phyloP scores from a whole-genome alignment of 2,329 filamentous ascomycete genomes.

The Diplocarpon mali region DNA sequence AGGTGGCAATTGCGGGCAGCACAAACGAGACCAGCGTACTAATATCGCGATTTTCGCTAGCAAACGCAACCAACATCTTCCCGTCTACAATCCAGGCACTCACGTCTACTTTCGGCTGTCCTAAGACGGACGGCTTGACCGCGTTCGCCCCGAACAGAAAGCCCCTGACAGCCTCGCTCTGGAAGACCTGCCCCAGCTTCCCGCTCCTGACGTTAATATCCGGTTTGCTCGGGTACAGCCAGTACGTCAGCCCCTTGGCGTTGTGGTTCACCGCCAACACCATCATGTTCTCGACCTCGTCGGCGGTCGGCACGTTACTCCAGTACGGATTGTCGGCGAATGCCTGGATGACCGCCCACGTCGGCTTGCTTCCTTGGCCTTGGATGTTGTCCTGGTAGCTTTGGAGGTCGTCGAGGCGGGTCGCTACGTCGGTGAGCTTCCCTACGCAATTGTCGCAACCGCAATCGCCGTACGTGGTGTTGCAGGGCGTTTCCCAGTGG shows the following conservation, averaged over 20 bases:
- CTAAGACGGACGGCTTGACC: conserved; percentile 11
- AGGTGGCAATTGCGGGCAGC: conserved; percentile 10
- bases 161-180: conserved; percentile 23
- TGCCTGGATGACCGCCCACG: conserved; percentile 40
- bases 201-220: conserved; percentile 24
- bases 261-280: conserved; percentile 37
- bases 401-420: conserved; percentile 32
- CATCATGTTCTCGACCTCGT: conserved; percentile 37
- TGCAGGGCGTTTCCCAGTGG: conserved; percentile 36
- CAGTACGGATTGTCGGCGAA: conserved; percentile 39
- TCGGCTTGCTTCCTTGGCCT: conserved; percentile 28
- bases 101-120: conserved; percentile 26
- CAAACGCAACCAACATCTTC: conserved; percentile 30
- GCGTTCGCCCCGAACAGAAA: conserved; percentile 29
- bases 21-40: conserved; percentile 8
- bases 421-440: conserved; percentile 33
- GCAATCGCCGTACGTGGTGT: conserved; percentile 40
- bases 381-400: conserved; percentile 32
- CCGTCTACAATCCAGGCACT: conserved; percentile 30
- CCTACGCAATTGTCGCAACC: conserved; percentile 38
- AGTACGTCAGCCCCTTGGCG: conserved; percentile 36
- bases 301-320: conserved; percentile 33
- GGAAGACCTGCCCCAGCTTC: conserved; percentile 31
- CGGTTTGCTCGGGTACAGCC: conserved; percentile 34
- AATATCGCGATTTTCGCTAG: conserved; percentile 26